phyloP scores from a whole-genome alignment of 768 basidiomycete genomes.

The Cystofilobasidium capitatum region DNA sequence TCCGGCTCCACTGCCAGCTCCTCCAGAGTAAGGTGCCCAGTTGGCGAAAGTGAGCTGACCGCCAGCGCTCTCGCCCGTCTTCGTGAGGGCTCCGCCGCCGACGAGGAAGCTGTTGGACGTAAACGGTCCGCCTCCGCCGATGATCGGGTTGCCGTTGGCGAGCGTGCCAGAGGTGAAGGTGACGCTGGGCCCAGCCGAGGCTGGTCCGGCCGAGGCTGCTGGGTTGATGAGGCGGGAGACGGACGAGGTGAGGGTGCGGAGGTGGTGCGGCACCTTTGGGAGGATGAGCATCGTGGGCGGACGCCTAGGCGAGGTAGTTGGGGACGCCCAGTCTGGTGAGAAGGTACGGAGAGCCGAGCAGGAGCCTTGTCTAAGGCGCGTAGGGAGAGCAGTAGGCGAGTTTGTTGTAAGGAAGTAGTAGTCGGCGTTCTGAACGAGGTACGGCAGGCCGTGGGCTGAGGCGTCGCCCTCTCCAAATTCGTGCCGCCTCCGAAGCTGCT shows the following conservation, averaged over 20 bases:
- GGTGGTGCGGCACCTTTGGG: slow-evolving; percentile 26
- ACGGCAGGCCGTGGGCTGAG: no score
- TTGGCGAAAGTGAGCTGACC: neutral
- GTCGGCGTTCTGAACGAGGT: no score
- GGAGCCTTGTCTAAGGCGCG: no score
- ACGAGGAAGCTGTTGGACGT: slow-evolving; percentile 20
- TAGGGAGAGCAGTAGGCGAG: no score
- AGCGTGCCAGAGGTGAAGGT: slow-evolving; percentile 3
- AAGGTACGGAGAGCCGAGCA: slow-evolving; percentile 33
- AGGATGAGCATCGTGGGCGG: slow-evolving; percentile 23
- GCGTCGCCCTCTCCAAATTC: no score
- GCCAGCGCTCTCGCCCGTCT: slow-evolving; percentile 8
- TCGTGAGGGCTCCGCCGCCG: slow-evolving; percentile 26
- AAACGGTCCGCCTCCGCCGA: slow-evolving; percentile 27
- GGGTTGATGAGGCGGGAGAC: slow-evolving; percentile 23
- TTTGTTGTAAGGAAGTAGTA: no score
- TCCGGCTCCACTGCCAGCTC: slow-evolving; percentile 13
- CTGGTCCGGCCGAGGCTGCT: neutral
- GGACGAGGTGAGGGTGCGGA: slow-evolving; percentile 24
- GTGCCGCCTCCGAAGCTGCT: no score
- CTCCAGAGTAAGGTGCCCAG: slow-evolving; percentile 22
- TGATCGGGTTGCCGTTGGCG: slow-evolving; percentile 17
- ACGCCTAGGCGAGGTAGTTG: neutral
- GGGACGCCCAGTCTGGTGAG: neutral
- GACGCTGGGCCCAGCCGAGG: slow-evolving; percentile 12